Percentiles rank a stretch among this genome's conserved stretches.
Evolutionary conservation across 148 eudicot genomes (phyloP).

Genomic region (Nepenthes gracilis): DNA sequence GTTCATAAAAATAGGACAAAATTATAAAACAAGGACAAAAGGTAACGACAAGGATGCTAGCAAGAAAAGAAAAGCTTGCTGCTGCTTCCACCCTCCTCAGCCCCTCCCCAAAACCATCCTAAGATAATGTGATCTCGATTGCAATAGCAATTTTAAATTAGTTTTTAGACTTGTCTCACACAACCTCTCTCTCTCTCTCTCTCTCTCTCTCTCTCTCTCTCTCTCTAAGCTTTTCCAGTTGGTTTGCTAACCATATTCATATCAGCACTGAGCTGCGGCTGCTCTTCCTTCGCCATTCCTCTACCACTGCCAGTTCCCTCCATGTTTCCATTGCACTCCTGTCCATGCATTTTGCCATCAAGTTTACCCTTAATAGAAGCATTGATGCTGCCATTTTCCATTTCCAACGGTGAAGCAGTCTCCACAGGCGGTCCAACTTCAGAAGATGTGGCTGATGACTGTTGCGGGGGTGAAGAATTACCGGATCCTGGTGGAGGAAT

Average conservation of each 20-base stretch:
- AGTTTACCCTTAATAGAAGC: background rate
- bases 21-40: background rate
- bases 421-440: background rate
- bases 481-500: constrained; percentile 47
- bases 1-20: background rate
- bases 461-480: constrained; percentile 11
- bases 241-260: background rate
- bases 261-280: constrained; percentile 1
- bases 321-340: constrained; percentile 5
- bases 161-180: background rate
- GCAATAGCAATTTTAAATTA: background rate
- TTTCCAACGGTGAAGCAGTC: background rate
- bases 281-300: constrained; percentile 1
- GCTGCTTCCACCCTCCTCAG: background rate
- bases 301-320: background rate
- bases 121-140: background rate
- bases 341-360: background rate
- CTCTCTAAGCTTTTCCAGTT: background rate
- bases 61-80: background rate
- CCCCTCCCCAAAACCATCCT: background rate
- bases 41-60: background rate
- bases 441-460: background rate
- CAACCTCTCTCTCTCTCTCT: no score
- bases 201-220: background rate
- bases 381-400: background rate